Base-by-base conservation (phyloP, 2,329 filamentous ascomycete genomes). In the Ophidiomyces ophidiicola region DNA sequence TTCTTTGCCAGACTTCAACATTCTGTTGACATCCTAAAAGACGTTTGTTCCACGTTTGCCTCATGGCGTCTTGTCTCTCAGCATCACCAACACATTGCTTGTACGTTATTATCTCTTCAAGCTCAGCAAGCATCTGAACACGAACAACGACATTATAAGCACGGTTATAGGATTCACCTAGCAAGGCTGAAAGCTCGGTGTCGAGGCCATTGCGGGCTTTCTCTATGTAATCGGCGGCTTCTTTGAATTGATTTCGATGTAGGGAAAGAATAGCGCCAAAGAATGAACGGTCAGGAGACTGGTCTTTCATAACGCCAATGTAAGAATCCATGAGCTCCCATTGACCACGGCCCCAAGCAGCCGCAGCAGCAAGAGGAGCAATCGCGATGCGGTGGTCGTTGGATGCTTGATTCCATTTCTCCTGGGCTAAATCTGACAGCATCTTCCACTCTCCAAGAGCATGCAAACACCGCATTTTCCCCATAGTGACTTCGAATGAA, bases 311-410 rank as follows among this genome's bases (percentile, higher is more conserved):
- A 18, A 90, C 90, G 47, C 80, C 81, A 18, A 99, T 71, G 54
- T 98, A 99, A 41, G 82, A 86, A 58, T 98, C 90, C 90, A 99
- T 98, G 11, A 88, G 76, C 50, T 96, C 88, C 83, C 92, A 99
- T 56, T 96, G 92, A 45, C 83, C 82, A 46, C 94, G 72, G 39
- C 88, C 88, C 90, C 90, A 99, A 10, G 92, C 88, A 26, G 90
- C 90, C 3, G 88, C 88, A 4, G 92, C 93, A 20, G 90, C 90
- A 30, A 98, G 72, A 38, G 87, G 87, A 20, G 90, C 90, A 56
- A 99, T 94, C 43, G 81, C 77, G 49, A 87, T 80, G 53, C 90
- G 83, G 43, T 94, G 80, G 46, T 96, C 90, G 4, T 81, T 73
- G 3, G 79, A 78, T 5, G 88, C 90, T 56, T 87, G 86, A 49